Conservation (phyloP, 306 rosid genomes). For the Malus domestica region DNA sequence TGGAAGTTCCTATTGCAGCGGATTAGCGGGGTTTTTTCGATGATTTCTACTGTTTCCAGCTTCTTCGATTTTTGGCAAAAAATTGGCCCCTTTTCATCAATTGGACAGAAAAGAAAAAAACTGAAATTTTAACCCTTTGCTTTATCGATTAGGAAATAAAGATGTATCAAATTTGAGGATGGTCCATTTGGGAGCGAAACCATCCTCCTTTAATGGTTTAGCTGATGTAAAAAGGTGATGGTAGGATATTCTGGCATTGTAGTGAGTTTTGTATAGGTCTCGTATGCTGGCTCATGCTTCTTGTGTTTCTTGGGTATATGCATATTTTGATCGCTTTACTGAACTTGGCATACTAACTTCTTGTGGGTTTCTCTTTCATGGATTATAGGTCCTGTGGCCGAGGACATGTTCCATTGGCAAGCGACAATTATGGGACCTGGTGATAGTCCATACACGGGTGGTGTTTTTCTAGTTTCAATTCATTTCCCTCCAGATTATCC, state of each 20-base stretch:
- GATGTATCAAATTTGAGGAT: not conserved
- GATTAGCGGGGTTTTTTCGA: not conserved
- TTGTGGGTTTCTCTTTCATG: not conserved
- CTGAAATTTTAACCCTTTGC: not conserved
- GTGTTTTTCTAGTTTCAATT: constrained; percentile 74
- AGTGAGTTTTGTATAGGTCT: not conserved
- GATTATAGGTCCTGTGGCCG: constrained; percentile 74
- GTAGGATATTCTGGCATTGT: not conserved
- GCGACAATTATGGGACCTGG: constrained; percentile 88
- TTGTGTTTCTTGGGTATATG: not conserved
- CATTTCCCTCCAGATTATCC: constrained; percentile 89
- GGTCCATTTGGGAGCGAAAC: not conserved
- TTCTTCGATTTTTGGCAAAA: not conserved
- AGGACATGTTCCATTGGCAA: constrained; percentile 96
- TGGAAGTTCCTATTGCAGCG: not conserved
- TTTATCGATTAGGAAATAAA: not conserved
- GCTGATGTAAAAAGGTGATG: not conserved
- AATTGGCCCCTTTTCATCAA: not conserved
- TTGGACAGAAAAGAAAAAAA: not conserved
- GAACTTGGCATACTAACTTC: not conserved
- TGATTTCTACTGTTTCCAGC: not conserved
- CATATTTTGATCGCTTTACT: not conserved
- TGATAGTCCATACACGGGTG: constrained; percentile 81
- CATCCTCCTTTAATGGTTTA: not conserved
- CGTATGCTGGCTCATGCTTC: not conserved